Conservation (phyloP, 2,329 filamentous ascomycete genomes). For the Neonectria ditissima region DNA sequence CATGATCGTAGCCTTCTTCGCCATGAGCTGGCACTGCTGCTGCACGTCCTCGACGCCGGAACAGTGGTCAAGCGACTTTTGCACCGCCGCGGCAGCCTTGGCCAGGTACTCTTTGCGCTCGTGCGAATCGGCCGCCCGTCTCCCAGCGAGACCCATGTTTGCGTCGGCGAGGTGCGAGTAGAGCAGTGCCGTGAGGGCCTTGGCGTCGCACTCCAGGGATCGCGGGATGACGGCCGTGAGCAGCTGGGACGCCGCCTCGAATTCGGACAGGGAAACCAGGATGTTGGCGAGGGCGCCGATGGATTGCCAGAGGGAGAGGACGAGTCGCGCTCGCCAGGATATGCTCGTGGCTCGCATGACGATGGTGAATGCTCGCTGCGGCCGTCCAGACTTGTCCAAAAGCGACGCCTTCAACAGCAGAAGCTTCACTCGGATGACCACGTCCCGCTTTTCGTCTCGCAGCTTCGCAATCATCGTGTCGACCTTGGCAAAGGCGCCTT, state of each 20-base stretch:
- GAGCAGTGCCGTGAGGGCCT: slow-evolving; percentile 71
- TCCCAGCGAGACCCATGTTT: slow-evolving; percentile 80
- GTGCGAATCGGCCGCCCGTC: slow-evolving; percentile 54
- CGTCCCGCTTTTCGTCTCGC: slow-evolving; percentile 60
- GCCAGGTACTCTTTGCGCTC: slow-evolving; percentile 68
- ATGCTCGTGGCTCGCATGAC: slow-evolving; percentile 80
- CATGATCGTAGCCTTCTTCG: slow-evolving; percentile 84
- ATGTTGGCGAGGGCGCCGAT: slow-evolving; percentile 75
- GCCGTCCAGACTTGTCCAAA: slow-evolving; percentile 74
- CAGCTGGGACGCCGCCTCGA: slow-evolving; percentile 72
- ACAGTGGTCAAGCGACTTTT: slow-evolving; percentile 73
- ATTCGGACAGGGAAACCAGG: slow-evolving; percentile 77
- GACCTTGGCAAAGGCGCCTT: slow-evolving; percentile 61
- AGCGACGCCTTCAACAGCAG: slow-evolving; percentile 80
- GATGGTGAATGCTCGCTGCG: slow-evolving; percentile 81
- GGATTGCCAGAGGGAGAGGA: slow-evolving; percentile 79
- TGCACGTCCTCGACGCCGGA: slow-evolving; percentile 72
- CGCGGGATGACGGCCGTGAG: slow-evolving; percentile 79
- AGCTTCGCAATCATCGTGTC: slow-evolving; percentile 57
- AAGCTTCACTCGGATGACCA: slow-evolving; percentile 76
- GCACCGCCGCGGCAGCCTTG: slow-evolving; percentile 69
- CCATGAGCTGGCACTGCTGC: slow-evolving; percentile 82
- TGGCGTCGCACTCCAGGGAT: slow-evolving; percentile 77
- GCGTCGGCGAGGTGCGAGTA: slow-evolving; percentile 81
- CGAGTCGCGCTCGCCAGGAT: slow-evolving; percentile 75